phyloP scores from a whole-genome alignment of 768 basidiomycete species.

The Lanmaoa pseudosensibilis region DNA sequence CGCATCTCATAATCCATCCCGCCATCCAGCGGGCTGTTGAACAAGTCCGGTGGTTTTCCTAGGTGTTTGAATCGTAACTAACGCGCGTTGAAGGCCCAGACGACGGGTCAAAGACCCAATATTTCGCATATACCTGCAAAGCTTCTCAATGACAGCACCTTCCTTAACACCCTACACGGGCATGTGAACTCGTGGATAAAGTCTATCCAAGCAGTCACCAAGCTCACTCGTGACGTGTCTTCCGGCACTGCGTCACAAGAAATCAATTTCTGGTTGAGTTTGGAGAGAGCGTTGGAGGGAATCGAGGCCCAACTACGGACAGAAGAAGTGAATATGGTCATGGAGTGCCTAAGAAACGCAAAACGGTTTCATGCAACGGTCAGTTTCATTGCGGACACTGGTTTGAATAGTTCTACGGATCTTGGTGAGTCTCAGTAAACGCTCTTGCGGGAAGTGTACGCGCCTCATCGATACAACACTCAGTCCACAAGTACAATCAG shows the following conservation, averaged over 20 bases:
- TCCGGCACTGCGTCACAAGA: conserved; percentile 97
- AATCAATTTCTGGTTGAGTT: conserved; percentile 97
- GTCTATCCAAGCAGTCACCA: conserved; percentile 94
- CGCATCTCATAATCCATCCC: conserved; percentile 89
- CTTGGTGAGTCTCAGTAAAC: conserved; percentile 51
- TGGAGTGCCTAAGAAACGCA: conserved; percentile 92
- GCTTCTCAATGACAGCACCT: conserved; percentile 80
- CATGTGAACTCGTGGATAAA: conserved; percentile 99
- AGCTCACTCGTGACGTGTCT: conserved; percentile 88
- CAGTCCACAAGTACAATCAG: conserved; percentile 97
- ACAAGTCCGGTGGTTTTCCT: conserved; percentile 39
- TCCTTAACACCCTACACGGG: conserved; percentile 89
- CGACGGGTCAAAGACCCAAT: conserved; percentile 60
- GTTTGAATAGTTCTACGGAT: conserved; percentile 91
- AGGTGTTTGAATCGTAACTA: conserved; percentile 32
- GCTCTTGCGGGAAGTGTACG: neutral
- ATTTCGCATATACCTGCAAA: conserved; percentile 73
- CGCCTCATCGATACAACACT: neutral
- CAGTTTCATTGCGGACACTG: conserved; percentile 97
- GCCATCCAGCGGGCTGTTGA: conserved; percentile 86
- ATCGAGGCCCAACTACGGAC: conserved; percentile 91
- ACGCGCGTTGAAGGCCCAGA: conserved; percentile 40
- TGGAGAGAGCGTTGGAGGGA: conserved; percentile 90
- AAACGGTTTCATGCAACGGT: conserved; percentile 97
- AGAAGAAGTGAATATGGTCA: conserved; percentile 89